Evolutionary conservation across 345 rosid species (phyloP), one percentile per base, ranked within the genome.

Genomic region (Eucalyptus erythrocorys): DNA sequence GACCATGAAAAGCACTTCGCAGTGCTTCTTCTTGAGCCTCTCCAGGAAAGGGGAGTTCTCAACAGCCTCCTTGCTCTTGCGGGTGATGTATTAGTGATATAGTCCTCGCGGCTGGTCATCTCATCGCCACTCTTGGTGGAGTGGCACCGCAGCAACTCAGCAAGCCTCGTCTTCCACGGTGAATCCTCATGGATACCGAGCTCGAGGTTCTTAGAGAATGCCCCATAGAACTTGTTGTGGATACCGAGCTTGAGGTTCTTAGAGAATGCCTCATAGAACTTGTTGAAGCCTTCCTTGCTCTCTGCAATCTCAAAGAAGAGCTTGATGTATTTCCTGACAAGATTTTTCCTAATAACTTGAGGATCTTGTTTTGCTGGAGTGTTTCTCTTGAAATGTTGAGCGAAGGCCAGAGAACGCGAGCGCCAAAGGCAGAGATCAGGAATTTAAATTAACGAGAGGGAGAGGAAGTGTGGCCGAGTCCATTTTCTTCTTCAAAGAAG

Each of bases 11-110:
- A 97, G 95, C 5, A 96, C 98, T 84, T 97, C 98, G 42, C 93
- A 93, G 0, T 96, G 97, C 92, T 92, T 96, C 96, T 96, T 96
- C 97, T 92, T 97, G 87, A 97, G 91, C 94, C 89, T 96, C 95
- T 96, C 98, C 9, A 96, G 98, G 97, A 96, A 97, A 1, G 99
- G 96, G 27, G 98, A 97, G 91, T 96, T 97, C 94, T 97, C 95
- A 3, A 96, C 97, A 24, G 98, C 97, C 92, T 97, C 93, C 89
- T 95, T 96, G 89, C 98, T 96, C 92, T 97, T 96, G 48, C 99
- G 97, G 4, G 97, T 97, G 90, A 97, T 96, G 93, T 97, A 96
- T 98, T 94, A 57, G 98, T 97, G 88, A 97, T 98, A 22, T 97
- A 96, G 85, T 97, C 98, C 92, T 97, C 96, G 87, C 94, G 91